A percentile compares a stretch with the other conserved stretches of the same genome.
These are phyloP conservation scores for Colletotrichum tamarilloi DNA, from an alignment of 2,329 filamentous ascomycete species.

Conservation along the genomic window DNA sequence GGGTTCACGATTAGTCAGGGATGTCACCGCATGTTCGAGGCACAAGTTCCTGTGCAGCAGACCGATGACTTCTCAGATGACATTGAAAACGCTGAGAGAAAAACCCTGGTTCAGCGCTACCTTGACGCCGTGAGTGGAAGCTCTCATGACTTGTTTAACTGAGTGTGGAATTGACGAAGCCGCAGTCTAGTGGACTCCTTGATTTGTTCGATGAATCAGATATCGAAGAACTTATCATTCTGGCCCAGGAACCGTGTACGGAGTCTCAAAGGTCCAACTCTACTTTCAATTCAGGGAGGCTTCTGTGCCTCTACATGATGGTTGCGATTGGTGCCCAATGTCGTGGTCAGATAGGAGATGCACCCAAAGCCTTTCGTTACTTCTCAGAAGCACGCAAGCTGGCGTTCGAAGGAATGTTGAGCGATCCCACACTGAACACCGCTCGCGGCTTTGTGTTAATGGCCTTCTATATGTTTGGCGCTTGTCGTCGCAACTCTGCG, in stretches of 20 bases:
- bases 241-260: background rate
- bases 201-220: constrained; percentile 42
- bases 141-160: background rate
- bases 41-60: constrained; percentile 40
- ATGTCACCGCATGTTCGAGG: constrained; percentile 65
- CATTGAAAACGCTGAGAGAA: background rate
- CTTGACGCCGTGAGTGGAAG: constrained; percentile 12
- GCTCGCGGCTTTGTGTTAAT: constrained; percentile 65
- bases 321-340: constrained; percentile 65
- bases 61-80: constrained; percentile 3
- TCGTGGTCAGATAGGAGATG: constrained; percentile 16
- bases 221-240: background rate
- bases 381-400: constrained; percentile 60
- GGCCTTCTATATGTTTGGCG: constrained; percentile 69
- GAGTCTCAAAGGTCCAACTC: background rate
- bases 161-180: background rate
- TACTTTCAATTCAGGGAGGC: background rate
- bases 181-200: constrained; percentile 48
- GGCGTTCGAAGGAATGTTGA: constrained; percentile 62
- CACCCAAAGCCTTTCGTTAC: constrained; percentile 44
- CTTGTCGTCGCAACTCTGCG: constrained; percentile 68
- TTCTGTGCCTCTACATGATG: constrained; percentile 49
- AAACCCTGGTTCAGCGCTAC: background rate
- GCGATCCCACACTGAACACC: constrained; percentile 64
- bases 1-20: constrained; percentile 63